Percentiles rank a stretch among this genome's conserved stretches.
Evolutionary conservation across 2,329 filamentous ascomycete species (phyloP).

Genomic region (Diaporthe australafricana): DNA sequence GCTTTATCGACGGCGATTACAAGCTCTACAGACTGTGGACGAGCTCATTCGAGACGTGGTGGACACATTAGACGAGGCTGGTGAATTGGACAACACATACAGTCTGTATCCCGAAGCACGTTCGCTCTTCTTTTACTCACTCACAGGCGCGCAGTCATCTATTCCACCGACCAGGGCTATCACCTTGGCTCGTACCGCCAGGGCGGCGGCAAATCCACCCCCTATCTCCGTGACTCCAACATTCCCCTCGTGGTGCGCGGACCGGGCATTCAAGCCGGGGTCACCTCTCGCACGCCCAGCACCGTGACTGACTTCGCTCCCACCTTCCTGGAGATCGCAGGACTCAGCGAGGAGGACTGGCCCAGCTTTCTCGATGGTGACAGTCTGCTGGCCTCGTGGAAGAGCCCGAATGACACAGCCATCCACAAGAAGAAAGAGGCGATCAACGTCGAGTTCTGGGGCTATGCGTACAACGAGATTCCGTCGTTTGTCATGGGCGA

Average conservation of each 20-base stretch:
- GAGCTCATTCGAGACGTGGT: slow-evolving; percentile 54
- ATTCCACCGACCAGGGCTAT: slow-evolving; percentile 7
- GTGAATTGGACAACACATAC: slow-evolving; percentile 16
- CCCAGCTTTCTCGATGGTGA: slow-evolving; percentile 67
- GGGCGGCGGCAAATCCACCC: slow-evolving; percentile 59
- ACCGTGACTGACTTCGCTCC: slow-evolving; percentile 73
- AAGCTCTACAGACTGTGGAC: slow-evolving; percentile 55
- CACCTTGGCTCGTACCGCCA: slow-evolving; percentile 1
- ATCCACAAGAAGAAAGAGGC: slow-evolving; percentile 58
- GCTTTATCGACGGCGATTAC: slow-evolving; percentile 58
- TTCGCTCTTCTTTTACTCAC: no score
- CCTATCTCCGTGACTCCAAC: slow-evolving; percentile 68
- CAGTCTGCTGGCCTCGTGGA: slow-evolving; percentile 52
- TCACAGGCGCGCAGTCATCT: neutral
- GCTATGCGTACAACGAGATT: slow-evolving; percentile 50
- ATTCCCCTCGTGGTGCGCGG: slow-evolving; percentile 71
- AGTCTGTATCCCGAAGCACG: no score
- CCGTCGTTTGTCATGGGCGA: slow-evolving; percentile 42
- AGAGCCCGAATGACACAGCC: slow-evolving; percentile 39
- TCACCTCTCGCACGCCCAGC: slow-evolving; percentile 59
- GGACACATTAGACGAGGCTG: slow-evolving; percentile 34
- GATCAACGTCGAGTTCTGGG: slow-evolving; percentile 70
- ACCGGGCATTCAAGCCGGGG: slow-evolving; percentile 60
- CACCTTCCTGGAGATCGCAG: slow-evolving; percentile 62
- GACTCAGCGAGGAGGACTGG: slow-evolving; percentile 49